A percentile compares a stretch with the other conserved stretches of the same genome.
These are phyloP conservation scores for Xylaria nigripes DNA, from an alignment of 495 filamentous ascomycete genomes.

Conservation along the genomic window DNA sequence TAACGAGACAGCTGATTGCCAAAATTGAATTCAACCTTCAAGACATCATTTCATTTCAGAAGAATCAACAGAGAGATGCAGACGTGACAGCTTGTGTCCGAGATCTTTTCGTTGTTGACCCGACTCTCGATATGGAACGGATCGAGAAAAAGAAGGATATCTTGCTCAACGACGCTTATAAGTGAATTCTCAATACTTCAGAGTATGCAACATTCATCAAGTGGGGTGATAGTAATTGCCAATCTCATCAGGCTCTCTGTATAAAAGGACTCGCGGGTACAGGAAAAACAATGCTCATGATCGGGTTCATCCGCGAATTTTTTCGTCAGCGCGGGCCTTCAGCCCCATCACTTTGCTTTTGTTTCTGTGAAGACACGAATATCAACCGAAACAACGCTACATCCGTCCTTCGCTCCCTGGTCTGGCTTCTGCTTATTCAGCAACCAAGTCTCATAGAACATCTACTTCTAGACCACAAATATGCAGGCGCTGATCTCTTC, in stretches of 20 bases:
- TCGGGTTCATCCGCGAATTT: slow-evolving; percentile 34
- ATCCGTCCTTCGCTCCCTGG: slow-evolving; percentile 34
- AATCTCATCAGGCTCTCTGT: slow-evolving; percentile 31
- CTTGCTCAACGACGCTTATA: slow-evolving; percentile 34
- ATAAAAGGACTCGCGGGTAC: slow-evolving; percentile 38
- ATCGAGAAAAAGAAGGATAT: slow-evolving; percentile 36
- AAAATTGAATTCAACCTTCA: background rate
- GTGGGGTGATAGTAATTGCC: slow-evolving; percentile 6
- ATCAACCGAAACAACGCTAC: slow-evolving; percentile 31
- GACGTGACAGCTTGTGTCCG: slow-evolving; percentile 12
- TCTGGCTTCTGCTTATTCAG: slow-evolving; percentile 31
- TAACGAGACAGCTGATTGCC: background rate
- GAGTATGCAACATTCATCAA: slow-evolving; percentile 30
- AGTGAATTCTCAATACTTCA: slow-evolving; percentile 33
- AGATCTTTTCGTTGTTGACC: slow-evolving; percentile 25
- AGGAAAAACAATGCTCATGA: slow-evolving; percentile 45
- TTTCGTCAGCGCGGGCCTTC: background rate
- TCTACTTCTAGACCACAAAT: slow-evolving; percentile 26
- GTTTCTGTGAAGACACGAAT: slow-evolving; percentile 38
- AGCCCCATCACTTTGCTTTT: slow-evolving; percentile 28
- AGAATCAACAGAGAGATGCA: slow-evolving; percentile 3
- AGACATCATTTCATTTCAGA: background rate
- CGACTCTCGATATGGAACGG: slow-evolving; percentile 28
- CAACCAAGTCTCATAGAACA: slow-evolving; percentile 28
- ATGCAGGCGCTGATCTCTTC: background rate